Evolutionary conservation across 2,329 filamentous ascomycete genomes (phyloP).

Genomic region (Talaromyces sp.): DNA sequence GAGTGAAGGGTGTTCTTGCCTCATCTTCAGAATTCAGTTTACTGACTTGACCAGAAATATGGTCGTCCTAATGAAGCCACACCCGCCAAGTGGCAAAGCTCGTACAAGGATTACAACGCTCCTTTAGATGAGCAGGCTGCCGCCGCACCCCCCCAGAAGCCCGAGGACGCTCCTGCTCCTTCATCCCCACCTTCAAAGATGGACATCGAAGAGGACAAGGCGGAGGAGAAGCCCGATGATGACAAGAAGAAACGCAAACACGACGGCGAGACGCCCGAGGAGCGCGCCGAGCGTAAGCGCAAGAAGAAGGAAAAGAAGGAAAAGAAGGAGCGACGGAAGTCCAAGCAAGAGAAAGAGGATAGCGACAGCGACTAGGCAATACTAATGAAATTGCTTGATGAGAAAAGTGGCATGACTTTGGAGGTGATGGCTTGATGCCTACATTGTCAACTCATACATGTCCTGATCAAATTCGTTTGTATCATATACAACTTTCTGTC

Average conservation of each 20-base stretch:
- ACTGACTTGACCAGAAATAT: constrained; percentile 63
- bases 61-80: constrained; percentile 89
- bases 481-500: constrained; percentile 36
- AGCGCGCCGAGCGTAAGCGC: constrained; percentile 48
- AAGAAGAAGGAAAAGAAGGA: constrained; percentile 55
- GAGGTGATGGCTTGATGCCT: not conserved
- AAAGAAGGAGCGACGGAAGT: constrained; percentile 69
- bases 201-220: constrained; percentile 30
- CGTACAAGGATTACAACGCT: constrained; percentile 85
- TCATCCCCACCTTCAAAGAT: constrained; percentile 34
- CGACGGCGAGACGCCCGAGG: constrained; percentile 52
- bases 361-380: constrained; percentile 48
- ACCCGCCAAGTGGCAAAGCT: constrained; percentile 84
- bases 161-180: constrained; percentile 34
- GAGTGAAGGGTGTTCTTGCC: constrained; percentile 28
- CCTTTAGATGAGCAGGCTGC: constrained; percentile 43
- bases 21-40: constrained; percentile 24
- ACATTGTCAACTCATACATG: constrained; percentile 1
- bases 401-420: constrained; percentile 24
- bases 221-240: constrained; percentile 41
- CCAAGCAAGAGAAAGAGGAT: constrained; percentile 76
- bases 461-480: constrained; percentile 32
- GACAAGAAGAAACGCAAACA: constrained; percentile 56
- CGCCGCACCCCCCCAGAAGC: constrained; percentile 46
- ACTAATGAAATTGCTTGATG: constrained; percentile 11